Base-by-base conservation (phyloP, 1,139 yeast genomes). In the Lodderomyces pseudojiufengensis region DNA sequence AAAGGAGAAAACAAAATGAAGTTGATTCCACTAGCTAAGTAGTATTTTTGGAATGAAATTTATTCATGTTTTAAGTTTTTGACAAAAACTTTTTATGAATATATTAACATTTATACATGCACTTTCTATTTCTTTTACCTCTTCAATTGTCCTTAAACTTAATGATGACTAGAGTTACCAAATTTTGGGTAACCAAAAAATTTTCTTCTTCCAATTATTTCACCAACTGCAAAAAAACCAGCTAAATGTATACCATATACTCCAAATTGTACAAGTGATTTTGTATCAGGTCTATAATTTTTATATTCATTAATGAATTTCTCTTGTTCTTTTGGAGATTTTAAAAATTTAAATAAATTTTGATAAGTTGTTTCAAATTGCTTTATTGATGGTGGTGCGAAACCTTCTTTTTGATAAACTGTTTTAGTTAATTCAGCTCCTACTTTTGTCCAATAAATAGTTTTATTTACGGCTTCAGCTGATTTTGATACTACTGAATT, bases 141-240 rank as follows among this genome's bases (percentile, higher is more conserved):
- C 29, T 24, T 42, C 35, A 38, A 29, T 22, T 21, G 11, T 11
- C 32, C 16, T 14, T 13, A 26, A n/a, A 22, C 24, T 10, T 22
- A 12, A 34, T 47, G 40, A 40, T 52, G 54, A 41, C 62, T 68
- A 46, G 55, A 57, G 40, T 46, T 54, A 35, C 62, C 69, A 43
- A 59, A 64, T 13, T 70, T 52, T 56, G 86, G 85, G 76, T 88
- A 88, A 50, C 96, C 96, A 56, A 86, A 82, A 45, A 88, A 54
- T 57, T 83, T 73, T 76, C 98, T 85, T 77, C 98, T 88, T 57
- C 99, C 99, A 57, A 92, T 76, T 51, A 90, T 80, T 75, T 92
- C 98, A 59, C 99, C 99, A 36, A 92, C 73, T 22, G 97, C 81
- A 67, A 88, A 92, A 63, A 88, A 77, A 46, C 97, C 99, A 49